phyloP scores from a whole-genome alignment of 345 rosid genomes.

The Schrenkiella parvula region DNA sequence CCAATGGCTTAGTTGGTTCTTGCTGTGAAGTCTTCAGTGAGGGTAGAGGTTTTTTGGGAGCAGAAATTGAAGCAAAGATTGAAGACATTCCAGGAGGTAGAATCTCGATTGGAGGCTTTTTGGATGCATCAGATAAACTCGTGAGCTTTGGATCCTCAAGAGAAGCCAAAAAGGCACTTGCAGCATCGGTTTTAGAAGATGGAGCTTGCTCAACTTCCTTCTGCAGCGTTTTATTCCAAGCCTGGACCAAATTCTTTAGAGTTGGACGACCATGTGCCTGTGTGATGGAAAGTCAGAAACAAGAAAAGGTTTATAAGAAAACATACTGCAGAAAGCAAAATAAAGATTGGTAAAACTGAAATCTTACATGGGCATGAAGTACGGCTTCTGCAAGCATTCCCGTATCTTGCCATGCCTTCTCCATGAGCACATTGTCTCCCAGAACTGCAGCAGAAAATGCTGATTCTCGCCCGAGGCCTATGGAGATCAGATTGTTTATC shows the following conservation, averaged over 20 bases:
- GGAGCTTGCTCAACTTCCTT: slow-evolving; percentile 79
- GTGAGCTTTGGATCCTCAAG: slow-evolving; percentile 87
- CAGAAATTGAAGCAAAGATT: slow-evolving; percentile 62
- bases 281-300: slow-evolving; percentile 8
- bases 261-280: slow-evolving; percentile 98
- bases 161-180: slow-evolving; percentile 86
- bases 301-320: not conserved
- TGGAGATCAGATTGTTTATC: slow-evolving; percentile 81
- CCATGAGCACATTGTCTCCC: slow-evolving; percentile 98
- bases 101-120: slow-evolving; percentile 82
- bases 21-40: slow-evolving; percentile 44
- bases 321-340: not conserved
- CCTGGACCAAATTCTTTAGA: slow-evolving; percentile 74
- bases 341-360: not conserved
- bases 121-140: slow-evolving; percentile 78
- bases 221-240: slow-evolving; percentile 89
- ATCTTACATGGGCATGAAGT: slow-evolving; percentile 93
- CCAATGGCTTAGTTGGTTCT: slow-evolving; percentile 52
- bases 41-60: slow-evolving; percentile 63
- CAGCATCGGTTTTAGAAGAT: slow-evolving; percentile 79
- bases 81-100: slow-evolving; percentile 96
- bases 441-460: slow-evolving; percentile 93
- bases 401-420: slow-evolving; percentile 96
- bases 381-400: slow-evolving; percentile 99
- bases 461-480: slow-evolving; percentile 92